These are phyloP conservation scores for Eurotiales sp. DNA, from an alignment of 2,329 filamentous ascomycete genomes.

Conservation along the genomic window DNA sequence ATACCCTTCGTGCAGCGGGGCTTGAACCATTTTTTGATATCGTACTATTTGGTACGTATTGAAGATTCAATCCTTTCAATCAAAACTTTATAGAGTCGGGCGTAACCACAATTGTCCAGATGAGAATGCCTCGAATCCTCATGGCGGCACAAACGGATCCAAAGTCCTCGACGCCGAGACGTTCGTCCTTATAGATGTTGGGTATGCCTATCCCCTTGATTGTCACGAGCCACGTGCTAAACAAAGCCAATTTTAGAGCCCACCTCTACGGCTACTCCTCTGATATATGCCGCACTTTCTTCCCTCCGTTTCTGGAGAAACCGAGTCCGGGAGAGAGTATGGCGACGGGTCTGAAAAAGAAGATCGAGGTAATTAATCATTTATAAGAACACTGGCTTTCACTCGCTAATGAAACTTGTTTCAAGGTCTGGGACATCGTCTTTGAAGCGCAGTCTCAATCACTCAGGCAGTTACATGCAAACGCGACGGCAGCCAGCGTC, in stretches of 20 bases:
- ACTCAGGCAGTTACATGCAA: constrained; percentile 47
- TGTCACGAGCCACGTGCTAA: not conserved
- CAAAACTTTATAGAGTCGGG: not conserved
- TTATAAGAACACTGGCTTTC: not conserved
- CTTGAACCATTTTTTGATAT: constrained; percentile 61
- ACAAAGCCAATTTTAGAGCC: constrained; percentile 33
- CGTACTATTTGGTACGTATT: constrained; percentile 52
- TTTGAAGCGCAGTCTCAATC: constrained; percentile 60
- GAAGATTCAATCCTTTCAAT: no score
- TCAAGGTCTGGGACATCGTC: constrained; percentile 56
- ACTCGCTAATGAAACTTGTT: not conserved
- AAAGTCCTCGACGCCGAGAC: constrained; percentile 52
- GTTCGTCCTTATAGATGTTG: constrained; percentile 62
- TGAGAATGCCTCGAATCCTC: constrained; percentile 39
- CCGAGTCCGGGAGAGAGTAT: constrained; percentile 17
- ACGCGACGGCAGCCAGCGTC: constrained; percentile 55
- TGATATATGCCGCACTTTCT: constrained; percentile 62
- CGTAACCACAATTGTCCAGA: constrained; percentile 16
- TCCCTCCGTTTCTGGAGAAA: constrained; percentile 37
- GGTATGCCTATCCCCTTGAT: constrained; percentile 20
- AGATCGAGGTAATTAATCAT: constrained; percentile 33
- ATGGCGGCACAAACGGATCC: constrained; percentile 40
- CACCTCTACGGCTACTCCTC: constrained; percentile 62
- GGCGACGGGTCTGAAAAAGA: constrained; percentile 38
- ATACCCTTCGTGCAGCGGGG: constrained; percentile 51